Evolutionary conservation across 2,329 filamentous ascomycete genomes (phyloP).

Genomic region (Monilinia polystroma): DNA sequence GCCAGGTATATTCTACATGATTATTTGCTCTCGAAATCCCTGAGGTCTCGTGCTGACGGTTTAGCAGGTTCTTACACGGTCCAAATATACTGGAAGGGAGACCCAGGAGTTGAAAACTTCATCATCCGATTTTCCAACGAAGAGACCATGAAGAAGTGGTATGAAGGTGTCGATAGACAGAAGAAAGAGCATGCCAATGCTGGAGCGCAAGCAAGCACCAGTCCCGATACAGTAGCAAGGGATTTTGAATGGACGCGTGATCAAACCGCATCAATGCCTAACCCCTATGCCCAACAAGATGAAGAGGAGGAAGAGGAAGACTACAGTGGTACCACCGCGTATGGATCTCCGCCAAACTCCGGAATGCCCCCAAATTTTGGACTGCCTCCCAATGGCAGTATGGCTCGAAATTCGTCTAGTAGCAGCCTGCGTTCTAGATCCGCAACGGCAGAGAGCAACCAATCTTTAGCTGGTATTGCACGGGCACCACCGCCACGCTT

Average conservation of each 20-base stretch:
- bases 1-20: constrained; percentile 61
- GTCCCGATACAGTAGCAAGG: constrained; percentile 45
- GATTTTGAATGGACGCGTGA: constrained; percentile 79
- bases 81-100: constrained; percentile 98
- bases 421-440: constrained; percentile 74
- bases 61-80: constrained; percentile 80
- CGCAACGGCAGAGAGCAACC: constrained; percentile 67
- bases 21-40: constrained; percentile 12
- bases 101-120: constrained; percentile 93
- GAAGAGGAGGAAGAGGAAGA: constrained; percentile 63
- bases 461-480: constrained; percentile 56
- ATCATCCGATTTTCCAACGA: constrained; percentile 91
- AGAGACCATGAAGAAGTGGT: constrained; percentile 92
- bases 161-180: constrained; percentile 73
- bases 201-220: constrained; percentile 49
- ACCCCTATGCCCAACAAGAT: constrained; percentile 72
- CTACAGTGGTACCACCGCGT: constrained; percentile 39
- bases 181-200: constrained; percentile 60
- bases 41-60: constrained; percentile 36
- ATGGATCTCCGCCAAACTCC: constrained; percentile 43
- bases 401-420: constrained; percentile 69
- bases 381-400: constrained; percentile 48
- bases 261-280: constrained; percentile 67
- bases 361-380: constrained; percentile 24
- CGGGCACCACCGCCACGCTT: constrained; percentile 69